Evolutionary conservation across 257 asterid genomes (phyloP).

Genomic region (Capsicum pubescens): DNA sequence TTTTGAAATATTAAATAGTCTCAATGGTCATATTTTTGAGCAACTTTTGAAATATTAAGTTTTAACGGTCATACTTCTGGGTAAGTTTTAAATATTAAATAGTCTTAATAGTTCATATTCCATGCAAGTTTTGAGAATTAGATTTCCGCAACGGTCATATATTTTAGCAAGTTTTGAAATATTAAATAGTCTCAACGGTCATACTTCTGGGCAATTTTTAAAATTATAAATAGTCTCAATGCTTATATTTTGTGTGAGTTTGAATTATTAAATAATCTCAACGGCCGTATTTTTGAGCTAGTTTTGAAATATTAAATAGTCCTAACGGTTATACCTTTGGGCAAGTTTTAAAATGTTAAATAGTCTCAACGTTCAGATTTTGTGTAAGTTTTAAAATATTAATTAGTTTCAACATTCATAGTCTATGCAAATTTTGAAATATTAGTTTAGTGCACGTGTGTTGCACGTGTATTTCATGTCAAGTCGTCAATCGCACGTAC

Average conservation of each 20-base stretch:
- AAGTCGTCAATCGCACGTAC: no score
- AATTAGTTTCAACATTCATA: not conserved
- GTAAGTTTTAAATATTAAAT: not conserved
- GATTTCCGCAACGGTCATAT: no score
- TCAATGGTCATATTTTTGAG: not conserved
- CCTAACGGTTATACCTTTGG: no score
- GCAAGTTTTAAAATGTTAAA: no score
- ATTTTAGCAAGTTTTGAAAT: no score
- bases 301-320: no score
- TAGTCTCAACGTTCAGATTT: not conserved
- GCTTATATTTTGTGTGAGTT: not conserved
- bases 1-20: not conserved
- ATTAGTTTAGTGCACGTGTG: not conserved
- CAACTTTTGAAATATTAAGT: no score
- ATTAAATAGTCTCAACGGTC: not conserved
- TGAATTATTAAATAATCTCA: no score
- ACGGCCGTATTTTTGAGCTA: no score
- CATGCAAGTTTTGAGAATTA: no score
- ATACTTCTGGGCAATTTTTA: not conserved
- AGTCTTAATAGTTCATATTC: no score
- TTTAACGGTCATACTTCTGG: not conserved
- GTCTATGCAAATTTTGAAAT: not conserved
- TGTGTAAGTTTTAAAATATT: not conserved
- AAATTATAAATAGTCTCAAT: not conserved
- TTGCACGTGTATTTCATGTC: no score